Conservation (phyloP, 2,329 filamentous ascomycete species). For the Nemania sp. region DNA sequence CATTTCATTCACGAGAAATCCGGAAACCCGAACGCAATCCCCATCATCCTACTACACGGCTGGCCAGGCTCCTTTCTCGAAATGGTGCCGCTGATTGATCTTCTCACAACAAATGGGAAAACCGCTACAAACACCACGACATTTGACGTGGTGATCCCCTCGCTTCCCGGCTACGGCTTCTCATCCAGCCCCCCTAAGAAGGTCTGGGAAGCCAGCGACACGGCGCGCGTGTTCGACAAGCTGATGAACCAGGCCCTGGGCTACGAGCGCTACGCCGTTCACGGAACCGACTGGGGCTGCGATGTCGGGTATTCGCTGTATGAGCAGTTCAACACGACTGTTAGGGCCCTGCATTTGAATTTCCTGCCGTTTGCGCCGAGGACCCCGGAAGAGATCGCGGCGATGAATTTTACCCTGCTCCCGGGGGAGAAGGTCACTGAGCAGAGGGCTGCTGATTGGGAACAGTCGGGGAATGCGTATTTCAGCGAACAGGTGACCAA, state of each 20-base stretch:
- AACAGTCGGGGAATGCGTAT: not conserved
- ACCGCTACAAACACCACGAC: not conserved
- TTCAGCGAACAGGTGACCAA: constrained; percentile 4
- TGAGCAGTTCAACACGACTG: constrained; percentile 12
- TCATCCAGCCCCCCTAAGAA: constrained; percentile 2
- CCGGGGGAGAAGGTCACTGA: not conserved
- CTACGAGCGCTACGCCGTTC: constrained; percentile 12
- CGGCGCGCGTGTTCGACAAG: constrained; percentile 11
- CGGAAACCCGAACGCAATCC: constrained; percentile 3
- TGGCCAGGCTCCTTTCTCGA: constrained; percentile 17
- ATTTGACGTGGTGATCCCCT: constrained; percentile 15
- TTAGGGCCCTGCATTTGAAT: constrained; percentile 8
- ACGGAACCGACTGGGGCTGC: constrained; percentile 14
- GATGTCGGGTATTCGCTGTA: constrained; percentile 7
- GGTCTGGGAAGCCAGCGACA: not conserved
- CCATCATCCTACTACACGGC: constrained; percentile 15
- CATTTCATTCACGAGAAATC: constrained; percentile 15
- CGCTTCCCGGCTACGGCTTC: constrained; percentile 14
- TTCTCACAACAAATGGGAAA: not conserved
- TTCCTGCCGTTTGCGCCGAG: constrained; percentile 9
- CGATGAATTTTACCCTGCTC: constrained; percentile 8
- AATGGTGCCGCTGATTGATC: constrained; percentile 8
- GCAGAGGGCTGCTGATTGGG: constrained; percentile 4
- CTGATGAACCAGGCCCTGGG: constrained; percentile 14
- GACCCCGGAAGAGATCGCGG: not conserved